These are phyloP conservation scores for Xanthoconium purpureum DNA, from an alignment of 768 basidiomycete genomes.

Conservation along the genomic window DNA sequence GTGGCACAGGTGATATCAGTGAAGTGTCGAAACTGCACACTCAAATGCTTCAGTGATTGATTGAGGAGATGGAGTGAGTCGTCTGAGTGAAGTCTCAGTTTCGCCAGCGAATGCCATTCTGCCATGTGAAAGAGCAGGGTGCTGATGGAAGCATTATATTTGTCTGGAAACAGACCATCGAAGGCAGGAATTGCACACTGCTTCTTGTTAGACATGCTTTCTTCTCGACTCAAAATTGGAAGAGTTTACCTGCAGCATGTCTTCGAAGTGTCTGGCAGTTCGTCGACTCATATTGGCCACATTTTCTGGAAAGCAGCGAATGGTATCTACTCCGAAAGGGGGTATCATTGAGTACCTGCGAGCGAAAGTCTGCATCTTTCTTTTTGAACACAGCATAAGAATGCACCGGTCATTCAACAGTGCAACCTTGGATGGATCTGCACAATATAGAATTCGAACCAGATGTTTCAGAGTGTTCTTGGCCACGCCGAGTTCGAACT, in stretches of 20 bases:
- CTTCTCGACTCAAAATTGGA: neutral
- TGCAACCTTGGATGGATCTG: neutral
- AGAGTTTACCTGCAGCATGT: conserved; percentile 8
- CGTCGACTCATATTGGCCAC: conserved; percentile 37
- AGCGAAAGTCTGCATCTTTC: too few relatives aligned
- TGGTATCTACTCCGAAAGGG: conserved; percentile 7
- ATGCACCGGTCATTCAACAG: neutral
- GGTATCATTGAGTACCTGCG: neutral
- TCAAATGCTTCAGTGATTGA: neutral
- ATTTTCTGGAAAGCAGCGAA: conserved; percentile 35
- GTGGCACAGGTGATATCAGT: neutral
- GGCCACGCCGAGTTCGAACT: neutral
- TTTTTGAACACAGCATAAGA: too few relatives aligned
- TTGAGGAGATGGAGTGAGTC: neutral
- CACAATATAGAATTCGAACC: neutral
- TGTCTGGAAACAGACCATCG: conserved; percentile 34
- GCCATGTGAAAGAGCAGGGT: conserved; percentile 15
- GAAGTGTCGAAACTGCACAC: neutral
- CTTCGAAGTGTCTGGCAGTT: conserved; percentile 7
- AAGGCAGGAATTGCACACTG: conserved; percentile 39
- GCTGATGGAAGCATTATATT: conserved; percentile 16
- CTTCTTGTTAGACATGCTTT: too few relatives aligned
- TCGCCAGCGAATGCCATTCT: conserved; percentile 1
- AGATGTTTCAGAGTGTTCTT: neutral
- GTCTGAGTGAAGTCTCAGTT: neutral